Evolutionary conservation across 2,329 filamentous ascomycete genomes (phyloP).

Genomic region (Chrysoporthe austroafricana): DNA sequence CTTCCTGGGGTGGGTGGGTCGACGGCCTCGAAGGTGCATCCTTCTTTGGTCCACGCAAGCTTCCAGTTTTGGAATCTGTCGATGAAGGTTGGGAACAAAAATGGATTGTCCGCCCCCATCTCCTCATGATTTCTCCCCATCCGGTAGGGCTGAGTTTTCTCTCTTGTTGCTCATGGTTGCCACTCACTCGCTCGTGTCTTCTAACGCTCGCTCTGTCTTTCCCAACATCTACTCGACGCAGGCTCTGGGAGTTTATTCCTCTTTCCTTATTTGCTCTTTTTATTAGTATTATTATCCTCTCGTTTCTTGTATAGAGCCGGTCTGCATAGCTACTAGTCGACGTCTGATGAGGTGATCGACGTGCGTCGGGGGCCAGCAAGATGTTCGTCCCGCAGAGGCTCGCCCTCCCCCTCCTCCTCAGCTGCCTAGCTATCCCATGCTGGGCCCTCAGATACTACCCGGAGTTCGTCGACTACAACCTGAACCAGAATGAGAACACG

Average conservation of each 20-base stretch:
- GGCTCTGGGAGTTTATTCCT: not conserved
- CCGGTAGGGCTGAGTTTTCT: conserved; percentile 2
- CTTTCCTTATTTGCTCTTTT: conserved; percentile 6
- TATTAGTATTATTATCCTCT: not conserved
- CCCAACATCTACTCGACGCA: not conserved
- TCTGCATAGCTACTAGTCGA: not conserved
- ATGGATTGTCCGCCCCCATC: conserved; percentile 22
- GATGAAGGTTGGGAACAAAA: conserved; percentile 9
- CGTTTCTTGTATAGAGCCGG: no score
- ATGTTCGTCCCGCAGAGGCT: conserved; percentile 31
- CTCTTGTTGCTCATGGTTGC: not conserved
- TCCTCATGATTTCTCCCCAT: conserved; percentile 4
- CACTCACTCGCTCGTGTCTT: conserved; percentile 23
- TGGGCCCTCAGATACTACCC: conserved; percentile 27
- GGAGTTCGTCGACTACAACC: conserved; percentile 29
- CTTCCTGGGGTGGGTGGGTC: conserved; percentile 6
- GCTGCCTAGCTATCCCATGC: conserved; percentile 19
- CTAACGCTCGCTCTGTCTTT: conserved; percentile 19
- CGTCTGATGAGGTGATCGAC: conserved; percentile 22
- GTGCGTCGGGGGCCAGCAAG: conserved; percentile 25
- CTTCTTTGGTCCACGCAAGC: not conserved
- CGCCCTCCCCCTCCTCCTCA: conserved; percentile 26
- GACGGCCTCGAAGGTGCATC: not conserved
- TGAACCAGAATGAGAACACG: conserved; percentile 49
- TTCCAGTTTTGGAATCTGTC: conserved; percentile 6